Base-by-base conservation (phyloP, 495 filamentous ascomycete genomes). In the Penicillium soppii region DNA sequence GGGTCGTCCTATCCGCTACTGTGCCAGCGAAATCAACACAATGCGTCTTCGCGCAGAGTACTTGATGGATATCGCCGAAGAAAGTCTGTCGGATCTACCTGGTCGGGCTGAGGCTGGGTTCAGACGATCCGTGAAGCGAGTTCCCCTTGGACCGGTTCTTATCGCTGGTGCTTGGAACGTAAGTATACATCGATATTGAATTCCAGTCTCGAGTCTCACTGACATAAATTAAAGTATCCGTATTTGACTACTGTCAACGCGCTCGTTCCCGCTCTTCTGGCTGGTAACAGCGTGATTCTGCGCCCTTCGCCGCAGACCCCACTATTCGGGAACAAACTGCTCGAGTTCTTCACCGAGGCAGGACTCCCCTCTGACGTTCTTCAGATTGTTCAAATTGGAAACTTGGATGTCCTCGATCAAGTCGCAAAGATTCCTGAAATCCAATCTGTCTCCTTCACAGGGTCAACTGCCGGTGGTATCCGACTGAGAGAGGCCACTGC, bases 101-200 rank as follows among this genome's bases (percentile, higher is more conserved):
- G 92, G 92, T 0, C 85, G 94, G 59, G 69, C 80, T 0, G 86
- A 97, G 69, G 78, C 83, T 41, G 92, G 91, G 0, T 96, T 96
- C 78, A 88, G 86, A 69, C 76, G 92, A 27, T 91, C 87, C 63
- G 90, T 97, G 61, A 84, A 85, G 61, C 95, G 92, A 62, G 84
- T 87, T 3, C 89, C 92, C 1, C 73, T 97, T 37, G 92, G 92
- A 3, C 86, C 89, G 1, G 84, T 94, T 15, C 73, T 97, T 30
- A 81, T 96, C 58, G 79, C 95, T 33, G 94, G 94, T 62, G 88
- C 92, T 20, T 97, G 92, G 92, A 97, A 97, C 66, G 91, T 91
- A 69, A 69, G 88, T 73, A 16, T 43, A 32, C 36, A 26, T 16
- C 19, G 40, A 25, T 12, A 26, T 62, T 36, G 21, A 35, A n/a